Evolutionary conservation across 176 grass and related monocot genomes (phyloP), one percentile per base, ranked within the genome.

Genomic region (Tillandsia fasciculata): DNA sequence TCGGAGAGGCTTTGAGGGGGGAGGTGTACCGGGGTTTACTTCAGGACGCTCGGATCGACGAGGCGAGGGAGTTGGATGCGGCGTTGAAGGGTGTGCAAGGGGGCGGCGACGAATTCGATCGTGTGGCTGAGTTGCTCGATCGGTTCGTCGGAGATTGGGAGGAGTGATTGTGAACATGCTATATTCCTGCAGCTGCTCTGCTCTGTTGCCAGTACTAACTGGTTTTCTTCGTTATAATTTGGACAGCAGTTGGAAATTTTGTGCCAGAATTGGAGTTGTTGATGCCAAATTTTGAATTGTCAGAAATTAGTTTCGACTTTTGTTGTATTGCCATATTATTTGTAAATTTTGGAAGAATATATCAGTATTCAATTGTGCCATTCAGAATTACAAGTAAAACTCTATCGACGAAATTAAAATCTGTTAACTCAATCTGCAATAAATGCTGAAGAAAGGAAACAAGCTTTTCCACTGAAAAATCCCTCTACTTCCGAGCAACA

Each of bases 1-100:
- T 69, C 14, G 80, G 68, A 22, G 61, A 9, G 3, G 68, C 61
- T 6, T n/a, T 72, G 50, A 76, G 61, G 20, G 67, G 50, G 53
- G 12, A 26, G 17, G 29, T 82, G 51, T 72, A 67, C 22, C 15
- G 3, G 27, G 80, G 68, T 12, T 67, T 82, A 73, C 53, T 82
- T 27, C 68, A 52, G 64, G 66, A 77, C 13, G 80, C 80, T 11
- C 61, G 74, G 23, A 59, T 82, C 20, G 80, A 82, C 10, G 80
- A 77, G 68, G 80, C 80, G 1, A 49, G n/a, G 68, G 61, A 82
- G 64, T 59, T 82, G 80, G 61, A 82, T 76, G 63, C 48, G 7
- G 68, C 70, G 17, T 53, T 82, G 61, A 76, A 66, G 65, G n/a
- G 22, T 13, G 24, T 67, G 49, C 29, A 72, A 9, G 80, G 59